A percentile compares a stretch with the other conserved stretches of the same genome.
Conservation (phyloP, 768 basidiomycete species). For the Suillus subalutaceus region DNA sequence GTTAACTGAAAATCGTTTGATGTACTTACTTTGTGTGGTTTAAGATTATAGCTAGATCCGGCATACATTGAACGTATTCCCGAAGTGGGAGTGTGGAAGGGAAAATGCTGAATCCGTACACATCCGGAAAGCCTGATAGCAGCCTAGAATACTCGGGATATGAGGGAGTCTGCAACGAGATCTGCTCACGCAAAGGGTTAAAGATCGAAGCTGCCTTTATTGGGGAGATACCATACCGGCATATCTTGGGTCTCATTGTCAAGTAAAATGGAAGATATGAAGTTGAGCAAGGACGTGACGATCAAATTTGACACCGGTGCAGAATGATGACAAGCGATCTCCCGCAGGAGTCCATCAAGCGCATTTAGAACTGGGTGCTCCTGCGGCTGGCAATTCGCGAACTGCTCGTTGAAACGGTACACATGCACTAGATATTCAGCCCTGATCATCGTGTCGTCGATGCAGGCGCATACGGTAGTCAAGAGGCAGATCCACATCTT, state of each 20-base stretch:
- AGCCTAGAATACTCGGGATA: slow-evolving; percentile 31
- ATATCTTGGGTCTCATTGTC: slow-evolving; percentile 35
- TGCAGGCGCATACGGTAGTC: slow-evolving; percentile 39
- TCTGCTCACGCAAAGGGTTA: neutral
- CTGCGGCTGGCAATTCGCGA: slow-evolving; percentile 32
- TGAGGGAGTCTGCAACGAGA: slow-evolving; percentile 24
- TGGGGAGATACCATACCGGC: slow-evolving; percentile 20
- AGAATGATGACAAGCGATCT: slow-evolving; percentile 31
- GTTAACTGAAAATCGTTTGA: neutral
- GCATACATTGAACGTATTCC: slow-evolving; percentile 41
- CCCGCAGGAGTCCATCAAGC: slow-evolving; percentile 36
- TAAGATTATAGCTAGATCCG: slow-evolving; percentile 37
- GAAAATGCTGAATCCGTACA: slow-evolving; percentile 41
- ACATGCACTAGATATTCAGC: slow-evolving; percentile 28
- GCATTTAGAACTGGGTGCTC: slow-evolving; percentile 34
- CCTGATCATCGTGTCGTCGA: slow-evolving; percentile 38
- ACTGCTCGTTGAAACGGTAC: slow-evolving; percentile 37
- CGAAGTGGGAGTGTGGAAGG: slow-evolving; percentile 32
- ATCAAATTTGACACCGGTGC: slow-evolving; percentile 38
- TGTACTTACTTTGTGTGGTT: slow-evolving; percentile 40
- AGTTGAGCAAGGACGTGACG: slow-evolving; percentile 37
- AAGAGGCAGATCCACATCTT: slow-evolving; percentile 40
- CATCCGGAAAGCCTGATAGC: slow-evolving; percentile 38
- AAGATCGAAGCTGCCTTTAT: neutral
- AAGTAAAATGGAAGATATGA: slow-evolving; percentile 36